These are phyloP conservation scores for Luffa acutangula DNA, from an alignment of 306 rosid genomes.

Conservation along the genomic window DNA sequence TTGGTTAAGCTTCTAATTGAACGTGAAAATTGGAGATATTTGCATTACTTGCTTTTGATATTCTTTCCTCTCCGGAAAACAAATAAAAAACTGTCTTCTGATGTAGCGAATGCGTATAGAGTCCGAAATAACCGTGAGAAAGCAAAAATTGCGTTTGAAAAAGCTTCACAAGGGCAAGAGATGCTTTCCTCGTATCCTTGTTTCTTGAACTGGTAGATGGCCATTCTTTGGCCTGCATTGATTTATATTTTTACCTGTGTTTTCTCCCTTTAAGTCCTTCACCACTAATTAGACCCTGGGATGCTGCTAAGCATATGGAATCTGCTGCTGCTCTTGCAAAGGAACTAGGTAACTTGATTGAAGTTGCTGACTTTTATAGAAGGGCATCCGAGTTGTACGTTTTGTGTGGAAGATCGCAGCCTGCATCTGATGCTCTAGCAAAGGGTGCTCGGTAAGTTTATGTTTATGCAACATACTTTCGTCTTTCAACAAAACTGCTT, in stretches of 20 bases:
- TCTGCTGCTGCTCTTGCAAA: constrained; percentile 87
- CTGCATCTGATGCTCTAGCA: constrained; percentile 89
- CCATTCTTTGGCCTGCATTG: background rate
- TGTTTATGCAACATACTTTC: background rate
- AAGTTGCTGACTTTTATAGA: constrained; percentile 75
- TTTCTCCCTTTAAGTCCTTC: constrained; percentile 1
- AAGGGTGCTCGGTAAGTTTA: constrained; percentile 78
- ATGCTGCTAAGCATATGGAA: constrained; percentile 96
- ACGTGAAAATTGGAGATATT: background rate
- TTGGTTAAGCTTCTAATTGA: constrained; percentile 3
- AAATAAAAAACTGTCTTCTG: background rate
- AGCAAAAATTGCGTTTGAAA: constrained; percentile 77
- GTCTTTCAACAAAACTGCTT: background rate
- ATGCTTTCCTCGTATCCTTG: constrained; percentile 96
- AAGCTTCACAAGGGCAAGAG: constrained; percentile 95
- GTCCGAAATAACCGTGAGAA: constrained; percentile 61
- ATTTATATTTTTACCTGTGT: background rate
- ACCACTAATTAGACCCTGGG: constrained; percentile 67
- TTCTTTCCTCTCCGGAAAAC: background rate
- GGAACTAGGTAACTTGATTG: constrained; percentile 67
- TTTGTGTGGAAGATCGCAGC: constrained; percentile 81
- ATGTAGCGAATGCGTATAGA: constrained; percentile 75
- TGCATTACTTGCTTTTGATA: background rate
- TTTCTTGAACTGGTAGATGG: background rate
- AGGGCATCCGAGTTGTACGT: constrained; percentile 74